phyloP scores from a whole-genome alignment of 768 basidiomycete genomes.

The Mycena kentingensis region DNA sequence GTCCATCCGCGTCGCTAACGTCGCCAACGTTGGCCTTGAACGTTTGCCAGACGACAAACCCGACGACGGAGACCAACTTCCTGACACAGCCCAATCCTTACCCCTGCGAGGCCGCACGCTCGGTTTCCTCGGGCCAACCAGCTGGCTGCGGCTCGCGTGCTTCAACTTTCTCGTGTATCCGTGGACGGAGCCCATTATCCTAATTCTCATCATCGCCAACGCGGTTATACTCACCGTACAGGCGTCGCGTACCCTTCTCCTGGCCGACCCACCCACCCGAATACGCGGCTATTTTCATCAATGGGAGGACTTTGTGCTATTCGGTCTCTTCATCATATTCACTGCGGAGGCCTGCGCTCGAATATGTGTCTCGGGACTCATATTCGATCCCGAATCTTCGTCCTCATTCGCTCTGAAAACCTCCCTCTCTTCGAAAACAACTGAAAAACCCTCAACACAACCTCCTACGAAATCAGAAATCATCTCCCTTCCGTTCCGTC shows the following conservation, averaged over 20 bases:
- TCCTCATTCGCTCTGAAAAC: slow-evolving; percentile 37
- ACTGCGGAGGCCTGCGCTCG: slow-evolving; percentile 87
- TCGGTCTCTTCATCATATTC: slow-evolving; percentile 81
- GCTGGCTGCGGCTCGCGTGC: slow-evolving; percentile 59
- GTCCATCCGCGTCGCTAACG: slow-evolving; percentile 80
- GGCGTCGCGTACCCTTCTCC: slow-evolving; percentile 60
- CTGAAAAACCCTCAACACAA: slow-evolving; percentile 31
- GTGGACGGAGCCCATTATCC: slow-evolving; percentile 89
- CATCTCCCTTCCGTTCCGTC: slow-evolving; percentile 61
- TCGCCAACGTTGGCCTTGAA: slow-evolving; percentile 62
- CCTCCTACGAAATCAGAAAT: slow-evolving; percentile 40
- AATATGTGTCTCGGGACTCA: slow-evolving; percentile 85
- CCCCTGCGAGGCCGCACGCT: slow-evolving; percentile 79
- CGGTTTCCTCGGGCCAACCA: slow-evolving; percentile 73
- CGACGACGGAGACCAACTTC: slow-evolving; percentile 40
- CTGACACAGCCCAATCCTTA: slow-evolving; percentile 45
- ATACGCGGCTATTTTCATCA: slow-evolving; percentile 75
- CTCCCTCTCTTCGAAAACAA: slow-evolving; percentile 45
- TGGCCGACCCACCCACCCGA: slow-evolving; percentile 44
- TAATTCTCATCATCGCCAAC: slow-evolving; percentile 82
- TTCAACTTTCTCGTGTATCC: slow-evolving; percentile 69
- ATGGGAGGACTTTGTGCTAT: slow-evolving; percentile 91
- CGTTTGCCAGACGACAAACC: slow-evolving; percentile 50
- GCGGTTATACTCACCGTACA: slow-evolving; percentile 83
- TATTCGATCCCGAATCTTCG: slow-evolving; percentile 80